These are phyloP conservation scores for Fusarium lyarnte DNA, from an alignment of 2,329 filamentous ascomycete genomes.

Conservation along the genomic window DNA sequence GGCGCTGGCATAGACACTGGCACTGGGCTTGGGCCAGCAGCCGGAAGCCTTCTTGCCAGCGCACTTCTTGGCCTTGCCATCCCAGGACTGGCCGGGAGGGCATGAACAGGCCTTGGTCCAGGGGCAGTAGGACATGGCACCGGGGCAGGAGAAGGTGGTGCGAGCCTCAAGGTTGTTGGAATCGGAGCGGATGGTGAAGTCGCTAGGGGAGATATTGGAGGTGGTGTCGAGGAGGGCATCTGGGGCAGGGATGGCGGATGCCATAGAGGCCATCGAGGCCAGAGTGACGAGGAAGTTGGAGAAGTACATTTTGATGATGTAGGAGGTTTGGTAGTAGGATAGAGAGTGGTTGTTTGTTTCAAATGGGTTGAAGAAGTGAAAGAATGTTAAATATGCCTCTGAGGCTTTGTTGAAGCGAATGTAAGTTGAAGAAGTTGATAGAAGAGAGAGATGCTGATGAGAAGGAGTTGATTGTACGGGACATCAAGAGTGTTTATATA, in stretches of 20 bases:
- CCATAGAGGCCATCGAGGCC: slow-evolving; percentile 42
- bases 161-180: slow-evolving; percentile 35
- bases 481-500: slow-evolving; percentile 27
- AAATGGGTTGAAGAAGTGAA: slow-evolving; percentile 1
- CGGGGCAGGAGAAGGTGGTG: slow-evolving; percentile 47
- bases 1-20: slow-evolving; percentile 35
- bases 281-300: slow-evolving; percentile 39
- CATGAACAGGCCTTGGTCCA: slow-evolving; percentile 56
- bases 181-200: slow-evolving; percentile 27
- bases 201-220: slow-evolving; percentile 22
- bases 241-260: slow-evolving; percentile 35
- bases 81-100: slow-evolving; percentile 52
- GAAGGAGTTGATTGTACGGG: slow-evolving; percentile 10
- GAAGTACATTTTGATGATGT: slow-evolving; percentile 45
- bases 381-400: slow-evolving; percentile 8
- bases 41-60: slow-evolving; percentile 41
- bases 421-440: slow-evolving; percentile 23
- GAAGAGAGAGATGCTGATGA: slow-evolving; percentile 16
- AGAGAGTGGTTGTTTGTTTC: not conserved
- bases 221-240: slow-evolving; percentile 47
- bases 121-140: slow-evolving; percentile 49
- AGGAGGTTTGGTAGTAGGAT: not conserved
- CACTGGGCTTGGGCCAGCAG: slow-evolving; percentile 48
- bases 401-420: slow-evolving; percentile 27
- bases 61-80: slow-evolving; percentile 44